Evolutionary conservation across 768 basidiomycete species (phyloP).

Genomic region (Boletus subcaerulescens): DNA sequence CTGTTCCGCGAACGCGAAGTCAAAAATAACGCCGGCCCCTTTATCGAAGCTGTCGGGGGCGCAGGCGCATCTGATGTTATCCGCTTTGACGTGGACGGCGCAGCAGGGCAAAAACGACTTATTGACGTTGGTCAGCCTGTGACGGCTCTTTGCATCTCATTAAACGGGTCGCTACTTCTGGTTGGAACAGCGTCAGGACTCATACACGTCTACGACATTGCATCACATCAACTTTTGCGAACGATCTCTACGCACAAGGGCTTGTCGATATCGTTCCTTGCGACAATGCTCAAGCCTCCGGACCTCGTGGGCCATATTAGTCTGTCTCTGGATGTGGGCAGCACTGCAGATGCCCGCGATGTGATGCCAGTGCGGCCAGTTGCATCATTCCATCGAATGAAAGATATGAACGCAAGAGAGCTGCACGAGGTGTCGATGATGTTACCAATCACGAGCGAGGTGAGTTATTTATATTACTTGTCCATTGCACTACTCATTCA

Average conservation of each 20-base stretch:
- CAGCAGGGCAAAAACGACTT: slow-evolving; percentile 52
- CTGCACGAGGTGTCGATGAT: slow-evolving; percentile 69
- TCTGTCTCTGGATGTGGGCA: slow-evolving; percentile 42
- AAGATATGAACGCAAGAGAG: slow-evolving; percentile 63
- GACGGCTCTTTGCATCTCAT: slow-evolving; percentile 69
- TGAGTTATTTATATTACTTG: slow-evolving; percentile 17
- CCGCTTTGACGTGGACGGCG: slow-evolving; percentile 53
- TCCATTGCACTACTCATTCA: background rate
- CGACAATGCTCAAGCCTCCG: slow-evolving; percentile 79
- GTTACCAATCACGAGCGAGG: slow-evolving; percentile 47
- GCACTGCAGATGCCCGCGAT: slow-evolving; percentile 45
- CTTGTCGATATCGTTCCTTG: slow-evolving; percentile 65
- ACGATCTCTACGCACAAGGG: slow-evolving; percentile 73
- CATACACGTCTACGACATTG: slow-evolving; percentile 80
- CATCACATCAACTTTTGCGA: slow-evolving; percentile 87
- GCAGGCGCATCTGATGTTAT: slow-evolving; percentile 69
- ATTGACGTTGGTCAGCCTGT: slow-evolving; percentile 72
- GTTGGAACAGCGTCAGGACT: slow-evolving; percentile 73
- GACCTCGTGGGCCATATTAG: slow-evolving; percentile 83
- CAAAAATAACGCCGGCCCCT: slow-evolving; percentile 44
- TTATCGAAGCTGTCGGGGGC: slow-evolving; percentile 72
- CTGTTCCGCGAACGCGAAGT: slow-evolving; percentile 64
- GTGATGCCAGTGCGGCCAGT: slow-evolving; percentile 64
- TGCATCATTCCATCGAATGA: slow-evolving; percentile 68
- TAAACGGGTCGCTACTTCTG: slow-evolving; percentile 76